Percentiles rank a stretch among this genome's conserved stretches.
phyloP scores from a whole-genome alignment of 1,284 basidiomycete genomes.

The Cutaneotrichosporon sp. region DNA sequence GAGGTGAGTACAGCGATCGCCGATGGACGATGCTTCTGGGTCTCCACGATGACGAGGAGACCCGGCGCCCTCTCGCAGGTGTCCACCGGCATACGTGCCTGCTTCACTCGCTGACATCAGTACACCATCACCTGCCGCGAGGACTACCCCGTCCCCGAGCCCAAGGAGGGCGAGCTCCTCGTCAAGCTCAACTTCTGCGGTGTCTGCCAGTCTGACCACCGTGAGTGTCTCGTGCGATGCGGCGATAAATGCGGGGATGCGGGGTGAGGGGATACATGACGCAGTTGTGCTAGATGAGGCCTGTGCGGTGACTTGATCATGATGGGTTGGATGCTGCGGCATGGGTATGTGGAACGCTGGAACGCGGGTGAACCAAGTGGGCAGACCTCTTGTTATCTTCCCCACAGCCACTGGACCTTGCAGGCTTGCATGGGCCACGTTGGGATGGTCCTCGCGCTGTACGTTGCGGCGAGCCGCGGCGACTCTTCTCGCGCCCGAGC shows the following conservation, averaged over 20 bases:
- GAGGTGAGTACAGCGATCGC: too few relatives aligned
- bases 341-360: too few relatives aligned
- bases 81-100: too few relatives aligned
- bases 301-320: too few relatives aligned
- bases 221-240: slow-evolving; percentile 16
- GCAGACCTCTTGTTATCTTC: not conserved
- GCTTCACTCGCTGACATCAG: slow-evolving; percentile 19
- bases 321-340: not conserved
- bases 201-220: slow-evolving; percentile 28
- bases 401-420: too few relatives aligned
- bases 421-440: too few relatives aligned
- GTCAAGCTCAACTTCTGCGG: slow-evolving; percentile 24
- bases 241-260: not conserved
- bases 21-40: too few relatives aligned
- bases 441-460: too few relatives aligned
- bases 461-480: too few relatives aligned
- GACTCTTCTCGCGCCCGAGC: too few relatives aligned
- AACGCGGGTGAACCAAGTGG: slow-evolving; percentile 4
- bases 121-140: slow-evolving; percentile 23
- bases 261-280: not conserved
- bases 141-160: slow-evolving; percentile 26
- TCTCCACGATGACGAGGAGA: too few relatives aligned
- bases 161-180: slow-evolving; percentile 23
- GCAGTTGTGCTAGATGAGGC: not conserved
- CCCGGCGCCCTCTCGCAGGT: too few relatives aligned